phyloP scores from a whole-genome alignment of 768 basidiomycete species.

The Leccinellum luteum region DNA sequence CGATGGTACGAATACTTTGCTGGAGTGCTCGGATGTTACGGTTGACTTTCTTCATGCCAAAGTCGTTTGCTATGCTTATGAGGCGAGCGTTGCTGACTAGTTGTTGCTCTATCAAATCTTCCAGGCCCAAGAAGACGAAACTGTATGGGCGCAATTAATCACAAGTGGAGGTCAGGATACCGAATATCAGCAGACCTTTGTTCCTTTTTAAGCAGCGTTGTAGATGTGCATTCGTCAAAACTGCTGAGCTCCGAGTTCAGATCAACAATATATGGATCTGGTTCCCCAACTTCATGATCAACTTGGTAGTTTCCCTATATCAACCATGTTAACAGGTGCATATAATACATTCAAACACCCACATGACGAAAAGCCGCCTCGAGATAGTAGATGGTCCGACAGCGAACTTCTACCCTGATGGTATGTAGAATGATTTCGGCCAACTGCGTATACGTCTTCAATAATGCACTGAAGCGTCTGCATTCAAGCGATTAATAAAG shows the following conservation, averaged over 20 bases:
- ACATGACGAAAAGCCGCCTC: constrained; percentile 78
- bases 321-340: constrained; percentile 7
- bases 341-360: constrained; percentile 22
- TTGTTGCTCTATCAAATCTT: constrained; percentile 79
- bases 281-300: constrained; percentile 83
- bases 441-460: constrained; percentile 88
- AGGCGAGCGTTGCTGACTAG: constrained; percentile 72
- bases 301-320: constrained; percentile 80
- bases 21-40: constrained; percentile 90
- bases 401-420: constrained; percentile 84
- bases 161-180: background rate
- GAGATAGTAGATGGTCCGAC: constrained; percentile 78
- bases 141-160: constrained; percentile 37
- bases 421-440: constrained; percentile 85
- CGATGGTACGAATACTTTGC: constrained; percentile 82
- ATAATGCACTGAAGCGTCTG: constrained; percentile 88
- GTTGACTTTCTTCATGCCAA: constrained; percentile 83
- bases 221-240: constrained; percentile 67
- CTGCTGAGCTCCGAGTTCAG: constrained; percentile 77
- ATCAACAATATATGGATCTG: constrained; percentile 85
- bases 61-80: constrained; percentile 64
- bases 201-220: constrained; percentile 60
- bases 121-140: constrained; percentile 85
- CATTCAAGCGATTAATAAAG: constrained; percentile 5
- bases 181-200: constrained; percentile 51